phyloP scores from a whole-genome alignment of 2,329 filamentous ascomycete genomes.

The Fusarium neocosmosporiellum region DNA sequence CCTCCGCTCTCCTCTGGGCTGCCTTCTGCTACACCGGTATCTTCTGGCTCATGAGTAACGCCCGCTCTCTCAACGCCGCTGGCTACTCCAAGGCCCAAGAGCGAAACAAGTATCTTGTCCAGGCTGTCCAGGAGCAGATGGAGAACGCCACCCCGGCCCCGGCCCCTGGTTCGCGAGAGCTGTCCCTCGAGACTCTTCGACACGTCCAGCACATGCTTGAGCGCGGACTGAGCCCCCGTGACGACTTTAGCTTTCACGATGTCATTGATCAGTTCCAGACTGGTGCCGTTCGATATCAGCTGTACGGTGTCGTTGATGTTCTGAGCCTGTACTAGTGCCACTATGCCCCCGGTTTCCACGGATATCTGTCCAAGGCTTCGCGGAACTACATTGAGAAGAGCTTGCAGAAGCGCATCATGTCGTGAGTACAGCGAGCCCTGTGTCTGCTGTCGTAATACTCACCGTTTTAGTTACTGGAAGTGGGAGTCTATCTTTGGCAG shows the following conservation, averaged over 20 bases:
- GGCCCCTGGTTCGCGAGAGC: slow-evolving; percentile 4
- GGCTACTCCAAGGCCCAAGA: slow-evolving; percentile 24
- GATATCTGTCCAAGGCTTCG: slow-evolving; percentile 30
- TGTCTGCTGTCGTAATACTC: not conserved
- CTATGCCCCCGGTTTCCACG: slow-evolving; percentile 37
- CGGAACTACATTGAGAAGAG: slow-evolving; percentile 38
- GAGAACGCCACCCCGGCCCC: slow-evolving; percentile 4
- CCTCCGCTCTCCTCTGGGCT: slow-evolving; percentile 5
- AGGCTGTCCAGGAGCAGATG: slow-evolving; percentile 14
- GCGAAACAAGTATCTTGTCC: slow-evolving; percentile 20
- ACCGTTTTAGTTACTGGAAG: slow-evolving; percentile 30
- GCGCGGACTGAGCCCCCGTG: slow-evolving; percentile 19
- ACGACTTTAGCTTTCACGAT: slow-evolving; percentile 36
- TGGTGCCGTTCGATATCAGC: slow-evolving; percentile 38
- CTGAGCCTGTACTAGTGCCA: slow-evolving; percentile 32
- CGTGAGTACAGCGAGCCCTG: not conserved
- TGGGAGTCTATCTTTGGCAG: slow-evolving; percentile 36
- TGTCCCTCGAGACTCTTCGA: slow-evolving; percentile 13
- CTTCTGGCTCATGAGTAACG: slow-evolving; percentile 23
- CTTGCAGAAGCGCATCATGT: slow-evolving; percentile 29
- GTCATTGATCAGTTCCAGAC: slow-evolving; percentile 44
- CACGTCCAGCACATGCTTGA: slow-evolving; percentile 32
- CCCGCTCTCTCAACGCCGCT: slow-evolving; percentile 13
- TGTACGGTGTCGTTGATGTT: slow-evolving; percentile 33
- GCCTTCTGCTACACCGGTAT: slow-evolving; percentile 16